Evolutionary conservation across 495 filamentous ascomycete genomes (phyloP).

Genomic region (Poronia punctata): DNA sequence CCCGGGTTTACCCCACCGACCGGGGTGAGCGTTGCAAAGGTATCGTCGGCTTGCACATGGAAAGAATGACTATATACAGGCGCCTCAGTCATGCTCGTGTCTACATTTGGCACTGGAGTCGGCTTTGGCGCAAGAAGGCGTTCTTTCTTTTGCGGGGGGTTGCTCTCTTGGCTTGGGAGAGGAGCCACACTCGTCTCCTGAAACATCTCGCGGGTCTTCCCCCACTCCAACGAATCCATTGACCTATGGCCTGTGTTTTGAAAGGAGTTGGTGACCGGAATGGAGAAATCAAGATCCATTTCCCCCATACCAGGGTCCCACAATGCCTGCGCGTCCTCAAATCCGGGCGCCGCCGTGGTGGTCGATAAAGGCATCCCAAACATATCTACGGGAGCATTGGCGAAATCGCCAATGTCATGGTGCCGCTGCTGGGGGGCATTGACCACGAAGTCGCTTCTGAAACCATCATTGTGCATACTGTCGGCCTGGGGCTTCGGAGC

Average conservation of each 20-base stretch:
- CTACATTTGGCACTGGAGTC: constrained; percentile 24
- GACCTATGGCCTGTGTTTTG: constrained; percentile 29
- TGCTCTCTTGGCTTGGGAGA: constrained; percentile 24
- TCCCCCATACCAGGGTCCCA: constrained; percentile 60
- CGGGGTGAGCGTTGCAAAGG: constrained; percentile 32
- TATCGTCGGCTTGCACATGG: constrained; percentile 31
- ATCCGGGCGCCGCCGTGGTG: constrained; percentile 60
- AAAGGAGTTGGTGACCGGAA: constrained; percentile 27
- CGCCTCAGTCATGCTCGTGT: constrained; percentile 28
- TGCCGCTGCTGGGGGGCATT: constrained; percentile 33
- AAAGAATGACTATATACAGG: constrained; percentile 35
- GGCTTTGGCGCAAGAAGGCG: constrained; percentile 35
- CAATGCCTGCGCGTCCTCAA: constrained; percentile 59
- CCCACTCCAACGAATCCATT: constrained; percentile 45
- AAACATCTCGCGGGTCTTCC: constrained; percentile 39
- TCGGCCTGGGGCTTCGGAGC: constrained; percentile 41
- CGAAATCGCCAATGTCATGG: constrained; percentile 29
- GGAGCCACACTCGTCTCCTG: constrained; percentile 29
- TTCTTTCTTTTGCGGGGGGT: constrained; percentile 20
- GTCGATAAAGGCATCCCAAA: constrained; percentile 67
- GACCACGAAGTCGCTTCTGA: constrained; percentile 35
- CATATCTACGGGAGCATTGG: constrained; percentile 33
- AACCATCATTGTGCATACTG: constrained; percentile 49
- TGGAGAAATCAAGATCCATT: constrained; percentile 52
- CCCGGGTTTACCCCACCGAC: constrained; percentile 37